Evolutionary conservation across 495 filamentous ascomycete genomes (phyloP), one percentile per base, ranked within the genome.

Genomic region (Extremus antarcticus): DNA sequence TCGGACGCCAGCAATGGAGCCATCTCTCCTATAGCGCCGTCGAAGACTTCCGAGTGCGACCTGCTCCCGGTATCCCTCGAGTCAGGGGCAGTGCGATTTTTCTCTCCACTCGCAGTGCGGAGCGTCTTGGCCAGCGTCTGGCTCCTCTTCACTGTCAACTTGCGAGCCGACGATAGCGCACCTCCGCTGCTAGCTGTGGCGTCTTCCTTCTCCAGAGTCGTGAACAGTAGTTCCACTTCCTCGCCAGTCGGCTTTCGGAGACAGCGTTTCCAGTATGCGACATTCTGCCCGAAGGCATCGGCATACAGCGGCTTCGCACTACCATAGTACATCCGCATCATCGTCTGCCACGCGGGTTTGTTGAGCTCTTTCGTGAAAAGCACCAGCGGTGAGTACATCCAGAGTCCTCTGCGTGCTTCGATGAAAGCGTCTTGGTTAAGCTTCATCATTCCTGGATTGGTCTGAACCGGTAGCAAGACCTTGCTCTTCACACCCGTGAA

Each of bases 181-280:
- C 81, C 78, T n/a, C n/a, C n/a, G 17, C 25, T 38, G 16, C 55
- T 43, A 40, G 47, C 24, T 2, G 25, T 21, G 74, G 84, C 76
- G 67, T 84, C 77, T 74, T 95, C 80, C 59, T 94, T 92, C 59
- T 91, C 82, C 63, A 89, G 83, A 2, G 86, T 76, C 0, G 88
- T 95, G 63, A 96, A 97, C 11, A 95, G 76, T 24, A 94, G 70
- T 53, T 95, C 91, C 25, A 77, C 73, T 62, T 96, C 91, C n/a
- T 95, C 91, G 22, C 81, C 85, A 11, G 80, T 79, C n/a, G 78
- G 73, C 69, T 90, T 94, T 54, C 80, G 79, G 1, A 86, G 83
- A 41, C 83, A 79, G 59, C 82, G 81, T 72, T 89, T 92, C 91
- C 91, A 96, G 9, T 81, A 80, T 40, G 81, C 71, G 43, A 84